Evolutionary conservation across 768 basidiomycete species (phyloP), one percentile per base, ranked within the genome.

Genomic region (Podaxis rugospora): DNA sequence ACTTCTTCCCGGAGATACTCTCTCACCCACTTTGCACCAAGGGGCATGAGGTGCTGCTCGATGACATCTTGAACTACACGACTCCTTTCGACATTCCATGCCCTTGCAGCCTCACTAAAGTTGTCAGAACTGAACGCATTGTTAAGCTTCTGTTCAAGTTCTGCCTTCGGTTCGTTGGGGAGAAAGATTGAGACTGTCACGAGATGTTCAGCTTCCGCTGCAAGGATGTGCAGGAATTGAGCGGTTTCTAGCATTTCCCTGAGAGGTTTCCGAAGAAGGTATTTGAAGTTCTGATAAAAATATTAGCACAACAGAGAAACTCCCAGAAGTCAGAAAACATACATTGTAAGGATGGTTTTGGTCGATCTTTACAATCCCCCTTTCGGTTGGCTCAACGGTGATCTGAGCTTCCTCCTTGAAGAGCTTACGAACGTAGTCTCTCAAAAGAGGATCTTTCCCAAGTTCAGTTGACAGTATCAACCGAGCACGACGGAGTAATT

Each of bases 1-100:
- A 88, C 90, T 69, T 96, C 92, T 69, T 94, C 91, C 59, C 93
- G 80, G 52, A 98, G 74, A 79, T 88, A 92, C 69, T 97, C 93
- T 55, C 91, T 83, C 4, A 87, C 82, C 93, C 94, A 98, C 67
- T 90, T 92, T n/a, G 83, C 79, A 1, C 87, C 95, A 57, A 85
- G 76, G 9, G 95, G 94, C 42, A 97, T 73, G n/a, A 98, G 80
- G 70, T 90, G 85, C 55, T 90, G 85, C 28, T 92, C 84, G 21
- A 97, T 71, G 11, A 88, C 87, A 61, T 92, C 89, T 59, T 88
- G 83, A 49, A 97, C 83, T 49, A 97, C 84, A 25, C 84, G 83
- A 46, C 83, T 78, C 46, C 97, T 85, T 65, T 95, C 84, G 57
- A 83, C 87, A 69, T 98, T 98, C 97, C 97, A 99, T 10, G 89